Conservation (phyloP, 1,284 basidiomycete genomes). For the Chalciporus sp. region DNA sequence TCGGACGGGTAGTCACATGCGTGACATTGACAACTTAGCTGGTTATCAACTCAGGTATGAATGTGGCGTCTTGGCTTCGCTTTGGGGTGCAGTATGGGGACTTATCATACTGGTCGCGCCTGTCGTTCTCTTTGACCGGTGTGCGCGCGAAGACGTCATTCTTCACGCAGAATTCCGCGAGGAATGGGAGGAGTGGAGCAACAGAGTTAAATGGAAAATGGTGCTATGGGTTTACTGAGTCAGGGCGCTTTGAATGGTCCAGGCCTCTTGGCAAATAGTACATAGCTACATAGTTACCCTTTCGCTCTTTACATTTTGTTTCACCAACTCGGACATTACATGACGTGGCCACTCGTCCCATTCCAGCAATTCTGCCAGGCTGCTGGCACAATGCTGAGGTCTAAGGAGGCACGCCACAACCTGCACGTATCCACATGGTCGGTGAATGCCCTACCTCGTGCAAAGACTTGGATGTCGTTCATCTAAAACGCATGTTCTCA, state of each 20-base stretch:
- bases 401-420: slow-evolving; percentile 5
- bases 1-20: too few species aligned
- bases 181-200: slow-evolving; percentile 11
- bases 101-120: neutral
- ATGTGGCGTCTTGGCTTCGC: slow-evolving; percentile 2
- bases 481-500: neutral
- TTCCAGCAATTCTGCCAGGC: too few species aligned
- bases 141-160: slow-evolving; percentile 10
- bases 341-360: too few species aligned
- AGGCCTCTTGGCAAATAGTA: too few species aligned
- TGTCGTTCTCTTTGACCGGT: slow-evolving; percentile 10
- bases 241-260: too few species aligned
- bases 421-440: slow-evolving; percentile 23
- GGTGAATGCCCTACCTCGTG: neutral
- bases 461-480: slow-evolving; percentile 3
- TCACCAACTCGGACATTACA: too few species aligned
- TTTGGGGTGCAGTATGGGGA: slow-evolving; percentile 13
- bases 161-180: too few species aligned
- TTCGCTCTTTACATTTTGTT: too few species aligned
- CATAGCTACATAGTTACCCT: too few species aligned
- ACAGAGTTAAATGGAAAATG: slow-evolving; percentile 17
- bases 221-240: slow-evolving; percentile 25
- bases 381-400: too few species aligned
- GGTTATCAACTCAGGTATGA: slow-evolving; percentile 15
- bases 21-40: slow-evolving; percentile 2